phyloP scores from a whole-genome alignment of 1,284 basidiomycete genomes.

The Grifola frondosa region DNA sequence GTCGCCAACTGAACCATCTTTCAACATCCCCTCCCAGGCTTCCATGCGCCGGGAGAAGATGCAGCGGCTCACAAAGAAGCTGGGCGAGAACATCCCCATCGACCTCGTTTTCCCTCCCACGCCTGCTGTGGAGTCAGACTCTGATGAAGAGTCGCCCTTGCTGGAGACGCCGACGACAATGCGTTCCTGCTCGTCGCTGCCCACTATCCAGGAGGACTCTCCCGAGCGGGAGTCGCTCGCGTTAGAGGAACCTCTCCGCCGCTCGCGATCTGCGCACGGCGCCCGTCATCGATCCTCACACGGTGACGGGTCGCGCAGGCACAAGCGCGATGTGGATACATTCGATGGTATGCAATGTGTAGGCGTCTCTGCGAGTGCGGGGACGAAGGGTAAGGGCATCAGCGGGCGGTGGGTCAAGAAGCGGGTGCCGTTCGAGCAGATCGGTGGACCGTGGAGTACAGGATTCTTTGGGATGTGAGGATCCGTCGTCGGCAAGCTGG shows the following conservation, averaged over 20 bases:
- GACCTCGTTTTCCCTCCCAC: slow-evolving; percentile 52
- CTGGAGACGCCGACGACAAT: slow-evolving; percentile 12
- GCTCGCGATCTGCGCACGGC: neutral
- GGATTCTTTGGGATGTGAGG: slow-evolving; percentile 3
- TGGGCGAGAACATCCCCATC: slow-evolving; percentile 59
- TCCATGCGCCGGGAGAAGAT: slow-evolving; percentile 53
- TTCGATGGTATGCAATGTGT: slow-evolving; percentile 12
- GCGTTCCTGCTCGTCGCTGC: too few relatives aligned
- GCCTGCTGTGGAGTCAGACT: slow-evolving; percentile 17
- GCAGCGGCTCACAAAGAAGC: slow-evolving; percentile 53
- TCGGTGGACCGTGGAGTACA: slow-evolving; percentile 15
- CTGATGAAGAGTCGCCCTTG: slow-evolving; percentile 21
- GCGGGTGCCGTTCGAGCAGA: slow-evolving; percentile 19
- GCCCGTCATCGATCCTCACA: neutral
- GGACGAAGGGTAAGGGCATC: slow-evolving; percentile 17
- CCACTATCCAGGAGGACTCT: too few relatives aligned
- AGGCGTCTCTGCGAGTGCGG: slow-evolving; percentile 22
- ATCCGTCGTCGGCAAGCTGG: slow-evolving; percentile 7
- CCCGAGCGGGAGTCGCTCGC: slow-evolving; percentile 19
- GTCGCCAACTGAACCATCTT: slow-evolving; percentile 32
- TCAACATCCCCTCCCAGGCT: slow-evolving; percentile 40
- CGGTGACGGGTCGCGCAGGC: neutral
- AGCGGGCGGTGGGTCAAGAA: slow-evolving; percentile 24
- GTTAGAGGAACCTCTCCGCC: slow-evolving; percentile 14
- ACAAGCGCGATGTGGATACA: slow-evolving; percentile 2